Base-by-base conservation (phyloP, 1,139 yeast genomes). In the Suhomyces taliae region DNA sequence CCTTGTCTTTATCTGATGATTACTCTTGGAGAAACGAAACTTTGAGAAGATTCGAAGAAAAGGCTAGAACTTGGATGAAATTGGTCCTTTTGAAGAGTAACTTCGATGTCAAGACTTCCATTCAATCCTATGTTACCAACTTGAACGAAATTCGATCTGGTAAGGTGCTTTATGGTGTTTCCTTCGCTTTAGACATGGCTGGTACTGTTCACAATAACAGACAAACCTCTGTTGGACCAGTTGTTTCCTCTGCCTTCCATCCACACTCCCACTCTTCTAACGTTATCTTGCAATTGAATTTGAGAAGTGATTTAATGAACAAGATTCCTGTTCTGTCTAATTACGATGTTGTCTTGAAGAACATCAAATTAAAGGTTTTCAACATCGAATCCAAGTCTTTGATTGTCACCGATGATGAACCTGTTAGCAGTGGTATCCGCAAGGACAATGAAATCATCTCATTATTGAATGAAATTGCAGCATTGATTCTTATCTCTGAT, bases 171-270 rank as follows among this genome's bases (percentile, higher is more conserved):
- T 83, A 79, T 61, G 98, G 97, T 38, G 85, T 88, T 46, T 85
- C 95, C 0, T 89, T 93, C 74, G 98, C 98, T 0, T 70, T 90
- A 52, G 95, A 89, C 56, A 79, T 90, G 83, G 95, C 96, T 1
- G 93, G 95, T 2, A 66, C 79, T 7, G 79, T 89, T 24, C 69
- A 85, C 12, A 43, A 45, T 8, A 45, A 34, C 26, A 41, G 37
- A 32, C 40, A 37, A 27, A 40, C 31, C 19, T 11, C 29, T 15
- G 33, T 43, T 6, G 34, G 32, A 24, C 39, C 24, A 35, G 37
- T 31, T 24, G 34, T 39, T 14, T 33, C 48, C 4, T 37, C 40
- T 8, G 9, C 34, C 8, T 26, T 43, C 34, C 44, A 46, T 32
- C 43, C 43, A 3, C 42, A 40, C 33, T 34, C 46, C 4, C 41